A percentile compares a stretch with the other conserved stretches of the same genome.
These are phyloP conservation scores for Parietaria judaica DNA, from an alignment of 306 rosid genomes.

Conservation along the genomic window DNA sequence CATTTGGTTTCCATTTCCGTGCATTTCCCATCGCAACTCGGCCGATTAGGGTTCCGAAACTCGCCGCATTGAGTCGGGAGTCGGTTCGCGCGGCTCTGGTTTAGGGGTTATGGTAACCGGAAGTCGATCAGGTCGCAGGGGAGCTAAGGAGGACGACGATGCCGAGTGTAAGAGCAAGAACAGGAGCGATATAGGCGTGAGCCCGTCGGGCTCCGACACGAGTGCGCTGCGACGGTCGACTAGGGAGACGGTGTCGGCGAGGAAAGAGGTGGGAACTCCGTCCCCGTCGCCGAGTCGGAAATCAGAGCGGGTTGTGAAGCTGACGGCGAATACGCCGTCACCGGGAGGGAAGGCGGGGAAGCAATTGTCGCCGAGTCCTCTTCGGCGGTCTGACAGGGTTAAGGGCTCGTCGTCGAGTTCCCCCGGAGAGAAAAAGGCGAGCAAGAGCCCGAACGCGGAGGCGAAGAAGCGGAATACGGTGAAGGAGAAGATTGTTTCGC, in stretches of 20 bases:
- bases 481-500: conserved; percentile 40
- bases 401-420: conserved; percentile 25
- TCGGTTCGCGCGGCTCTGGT: neutral
- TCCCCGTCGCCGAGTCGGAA: conserved; percentile 28
- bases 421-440: conserved; percentile 33
- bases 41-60: neutral
- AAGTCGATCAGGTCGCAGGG: conserved; percentile 35
- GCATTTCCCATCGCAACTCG: neutral
- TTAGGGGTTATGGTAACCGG: conserved; percentile 47
- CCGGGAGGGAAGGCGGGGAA: conserved; percentile 32
- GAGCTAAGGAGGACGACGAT: conserved; percentile 34
- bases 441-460: conserved; percentile 36
- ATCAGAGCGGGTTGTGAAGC: conserved; percentile 38
- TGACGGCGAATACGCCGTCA: conserved; percentile 21
- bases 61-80: neutral
- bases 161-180: conserved; percentile 26
- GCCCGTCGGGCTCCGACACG: conserved; percentile 26
- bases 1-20: neutral
- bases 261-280: conserved; percentile 24
- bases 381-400: conserved; percentile 53
- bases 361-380: conserved; percentile 35
- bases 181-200: conserved; percentile 25
- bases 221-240: conserved; percentile 47
- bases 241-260: conserved; percentile 29
- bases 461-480: conserved; percentile 26